These are phyloP conservation scores for Acacia confusa DNA, from an alignment of 306 rosid genomes.

Conservation along the genomic window DNA sequence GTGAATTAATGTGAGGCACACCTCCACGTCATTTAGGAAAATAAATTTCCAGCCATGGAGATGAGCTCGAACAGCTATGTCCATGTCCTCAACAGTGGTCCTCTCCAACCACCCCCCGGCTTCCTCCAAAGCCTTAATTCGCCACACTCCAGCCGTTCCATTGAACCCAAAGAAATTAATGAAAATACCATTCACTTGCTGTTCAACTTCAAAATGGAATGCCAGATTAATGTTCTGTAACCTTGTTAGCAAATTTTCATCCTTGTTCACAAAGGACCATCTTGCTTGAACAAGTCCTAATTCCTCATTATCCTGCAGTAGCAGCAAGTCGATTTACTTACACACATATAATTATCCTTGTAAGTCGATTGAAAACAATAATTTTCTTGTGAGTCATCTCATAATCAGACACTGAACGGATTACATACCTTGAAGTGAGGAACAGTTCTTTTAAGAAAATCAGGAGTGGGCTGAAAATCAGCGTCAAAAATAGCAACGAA, in stretches of 20 bases:
- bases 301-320: constrained; percentile 65
- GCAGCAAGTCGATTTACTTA: constrained; percentile 6
- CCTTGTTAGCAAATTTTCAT: constrained; percentile 81
- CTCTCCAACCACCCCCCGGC: constrained; percentile 96
- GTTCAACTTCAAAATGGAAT: constrained; percentile 93
- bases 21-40: constrained; percentile 92
- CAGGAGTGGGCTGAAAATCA: constrained; percentile 84
- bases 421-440: constrained; percentile 91
- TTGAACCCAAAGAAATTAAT: constrained; percentile 89
- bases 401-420: background rate
- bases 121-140: constrained; percentile 83
- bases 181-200: constrained; percentile 84
- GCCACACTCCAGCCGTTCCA: constrained; percentile 96
- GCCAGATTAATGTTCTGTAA: constrained; percentile 84
- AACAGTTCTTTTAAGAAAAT: constrained; percentile 77
- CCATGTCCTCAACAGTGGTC: constrained; percentile 98
- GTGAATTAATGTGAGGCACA: constrained; percentile 20
- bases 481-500: constrained; percentile 88
- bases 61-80: constrained; percentile 91
- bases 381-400: background rate
- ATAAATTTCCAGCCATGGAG: constrained; percentile 96
- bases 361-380: background rate
- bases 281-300: constrained; percentile 88
- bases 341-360: background rate
- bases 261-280: constrained; percentile 95